phyloP scores from a whole-genome alignment of 75 land plant species.

The Pinus taeda region DNA sequence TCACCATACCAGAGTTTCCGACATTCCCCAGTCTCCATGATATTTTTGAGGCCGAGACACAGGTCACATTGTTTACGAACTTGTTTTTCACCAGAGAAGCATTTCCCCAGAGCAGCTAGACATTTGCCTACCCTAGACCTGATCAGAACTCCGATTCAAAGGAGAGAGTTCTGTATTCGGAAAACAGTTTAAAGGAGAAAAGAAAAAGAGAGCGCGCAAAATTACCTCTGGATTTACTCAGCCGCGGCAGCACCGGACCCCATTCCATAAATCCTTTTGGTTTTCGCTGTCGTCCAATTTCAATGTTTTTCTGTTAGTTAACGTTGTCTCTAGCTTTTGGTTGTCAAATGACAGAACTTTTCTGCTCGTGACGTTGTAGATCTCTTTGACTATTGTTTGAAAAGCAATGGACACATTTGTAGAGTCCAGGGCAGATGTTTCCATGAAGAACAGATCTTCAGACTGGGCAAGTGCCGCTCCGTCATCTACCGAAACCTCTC shows the following conservation, averaged over 20 bases:
- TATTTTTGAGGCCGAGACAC: too few species aligned
- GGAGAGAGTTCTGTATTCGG: too few species aligned
- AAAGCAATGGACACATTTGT: conserved; percentile 30
- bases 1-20: too few species aligned
- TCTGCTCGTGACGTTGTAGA: conserved; percentile 14
- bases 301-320: not conserved
- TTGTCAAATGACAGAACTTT: conserved; percentile 7
- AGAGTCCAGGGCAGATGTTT: conserved; percentile 27
- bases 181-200: too few species aligned
- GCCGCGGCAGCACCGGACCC: not conserved
- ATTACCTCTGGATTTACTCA: too few species aligned
- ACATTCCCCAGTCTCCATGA: too few species aligned
- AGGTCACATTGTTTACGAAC: too few species aligned
- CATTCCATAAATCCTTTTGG: not conserved
- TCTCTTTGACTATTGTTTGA: conserved; percentile 24
- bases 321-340: not conserved
- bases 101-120: too few species aligned
- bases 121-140: too few species aligned
- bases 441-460: conserved; percentile 23
- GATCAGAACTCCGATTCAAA: too few species aligned
- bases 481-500: conserved; percentile 21
- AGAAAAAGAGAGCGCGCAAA: too few species aligned
- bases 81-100: too few species aligned
- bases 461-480: conserved; percentile 22
- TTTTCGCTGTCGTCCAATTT: not conserved